These are phyloP conservation scores for Parasitella parasitica DNA, from an alignment of 371 early-diverging fungal species.

Conservation along the genomic window DNA sequence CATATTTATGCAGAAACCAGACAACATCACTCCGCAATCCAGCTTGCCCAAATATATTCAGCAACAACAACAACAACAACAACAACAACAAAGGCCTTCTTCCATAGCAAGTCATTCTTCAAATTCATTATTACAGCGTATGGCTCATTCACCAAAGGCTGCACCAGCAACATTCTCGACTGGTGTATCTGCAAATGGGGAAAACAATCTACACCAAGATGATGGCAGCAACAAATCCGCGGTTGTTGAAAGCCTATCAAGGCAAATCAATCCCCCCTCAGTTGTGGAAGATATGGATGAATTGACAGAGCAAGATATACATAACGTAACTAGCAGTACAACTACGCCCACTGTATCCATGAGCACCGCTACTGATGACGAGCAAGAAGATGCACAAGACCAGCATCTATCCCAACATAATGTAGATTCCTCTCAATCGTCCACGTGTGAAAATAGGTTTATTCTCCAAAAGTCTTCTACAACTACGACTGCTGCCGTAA, in stretches of 20 bases:
- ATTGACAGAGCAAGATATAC: conserved; percentile 1
- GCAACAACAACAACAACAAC: background rate
- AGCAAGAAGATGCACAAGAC: background rate
- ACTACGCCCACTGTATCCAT: background rate
- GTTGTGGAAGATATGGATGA: background rate
- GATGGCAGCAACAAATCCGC: background rate
- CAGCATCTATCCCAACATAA: background rate
- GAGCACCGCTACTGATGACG: background rate
- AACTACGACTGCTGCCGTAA: no score
- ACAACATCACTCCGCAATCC: background rate
- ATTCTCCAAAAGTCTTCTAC: background rate
- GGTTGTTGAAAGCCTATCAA: conserved; percentile 8
- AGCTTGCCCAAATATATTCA: conserved; percentile 2
- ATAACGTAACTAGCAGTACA: background rate
- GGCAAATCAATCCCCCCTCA: background rate
- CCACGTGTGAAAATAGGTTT: conserved; percentile 7
- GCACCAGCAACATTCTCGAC: conserved; percentile 24
- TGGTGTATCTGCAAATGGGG: conserved; percentile 26
- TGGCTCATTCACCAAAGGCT: conserved; percentile 22
- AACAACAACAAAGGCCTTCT: background rate
- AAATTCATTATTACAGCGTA: conserved; percentile 2
- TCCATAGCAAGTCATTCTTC: conserved; percentile 2
- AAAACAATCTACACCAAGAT: background rate
- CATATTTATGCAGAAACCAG: conserved; percentile 7
- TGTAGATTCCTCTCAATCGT: background rate